These are phyloP conservation scores for Noccaea caerulescens DNA, from an alignment of 345 rosid species.

Conservation along the genomic window DNA sequence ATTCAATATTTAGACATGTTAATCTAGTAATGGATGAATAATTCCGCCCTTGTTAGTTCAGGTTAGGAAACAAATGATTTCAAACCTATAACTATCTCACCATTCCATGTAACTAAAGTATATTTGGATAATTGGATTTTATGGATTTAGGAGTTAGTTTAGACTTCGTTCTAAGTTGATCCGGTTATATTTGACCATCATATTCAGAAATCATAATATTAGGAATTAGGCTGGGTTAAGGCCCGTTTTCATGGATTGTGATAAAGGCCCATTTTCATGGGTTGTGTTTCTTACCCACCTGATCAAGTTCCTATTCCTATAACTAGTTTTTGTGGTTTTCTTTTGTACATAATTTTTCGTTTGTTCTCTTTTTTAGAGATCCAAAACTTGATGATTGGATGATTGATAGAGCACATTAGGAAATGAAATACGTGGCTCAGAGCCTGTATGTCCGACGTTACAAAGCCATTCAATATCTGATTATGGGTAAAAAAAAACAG, in stretches of 20 bases:
- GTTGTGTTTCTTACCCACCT: neutral
- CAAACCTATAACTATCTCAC: too few relatives aligned
- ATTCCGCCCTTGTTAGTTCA: too few relatives aligned
- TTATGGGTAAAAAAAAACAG: neutral
- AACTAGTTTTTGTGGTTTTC: neutral
- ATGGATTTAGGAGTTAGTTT: neutral
- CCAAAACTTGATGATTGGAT: neutral
- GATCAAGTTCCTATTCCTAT: neutral
- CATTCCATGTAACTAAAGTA: neutral
- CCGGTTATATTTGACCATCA: neutral
- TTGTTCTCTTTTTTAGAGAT: neutral
- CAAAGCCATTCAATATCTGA: slow-evolving; percentile 1
- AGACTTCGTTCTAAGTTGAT: neutral
- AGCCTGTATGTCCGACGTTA: slow-evolving; percentile 3
- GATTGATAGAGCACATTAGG: neutral
- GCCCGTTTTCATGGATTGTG: neutral
- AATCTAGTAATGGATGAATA: neutral
- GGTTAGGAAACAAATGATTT: too few relatives aligned
- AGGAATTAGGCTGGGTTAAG: neutral
- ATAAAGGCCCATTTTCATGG: neutral
- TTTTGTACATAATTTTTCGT: neutral
- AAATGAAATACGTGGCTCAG: neutral
- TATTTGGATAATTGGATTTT: neutral
- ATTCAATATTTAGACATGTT: neutral
- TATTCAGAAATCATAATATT: neutral